Percentiles rank a stretch among this genome's conserved stretches.
Conservation (phyloP, 2,329 filamentous ascomycete genomes). For the Scedosporium aurantiacum region DNA sequence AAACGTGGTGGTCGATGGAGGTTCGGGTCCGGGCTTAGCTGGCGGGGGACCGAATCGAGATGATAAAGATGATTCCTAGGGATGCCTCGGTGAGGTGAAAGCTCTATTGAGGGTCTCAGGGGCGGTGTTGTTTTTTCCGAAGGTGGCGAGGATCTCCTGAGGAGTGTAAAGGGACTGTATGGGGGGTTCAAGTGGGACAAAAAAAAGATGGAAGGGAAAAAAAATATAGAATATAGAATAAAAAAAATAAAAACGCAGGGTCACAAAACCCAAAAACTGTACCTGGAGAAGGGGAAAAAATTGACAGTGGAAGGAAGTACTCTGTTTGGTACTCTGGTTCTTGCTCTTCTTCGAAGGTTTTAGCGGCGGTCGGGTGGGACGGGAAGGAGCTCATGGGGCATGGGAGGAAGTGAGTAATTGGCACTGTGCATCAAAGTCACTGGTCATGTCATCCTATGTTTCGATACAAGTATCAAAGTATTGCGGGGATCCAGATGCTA, state of each 20-base stretch:
- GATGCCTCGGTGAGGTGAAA: neutral
- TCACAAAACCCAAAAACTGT: neutral
- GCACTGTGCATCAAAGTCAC: neutral
- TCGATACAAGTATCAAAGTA: neutral
- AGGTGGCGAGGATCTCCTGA: slow-evolving; percentile 1
- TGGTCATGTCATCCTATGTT: neutral
- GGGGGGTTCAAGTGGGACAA: neutral
- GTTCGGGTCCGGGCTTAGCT: neutral
- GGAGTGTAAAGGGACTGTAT: neutral
- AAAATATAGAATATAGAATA: neutral
- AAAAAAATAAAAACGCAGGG: neutral
- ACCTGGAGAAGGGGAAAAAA: neutral
- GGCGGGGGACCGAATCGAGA: neutral
- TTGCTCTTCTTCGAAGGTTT: neutral
- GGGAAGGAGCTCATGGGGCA: neutral
- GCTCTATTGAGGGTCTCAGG: neutral
- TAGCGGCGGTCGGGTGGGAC: slow-evolving; percentile 1
- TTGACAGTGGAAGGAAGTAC: neutral
- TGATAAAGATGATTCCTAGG: slow-evolving; percentile 3
- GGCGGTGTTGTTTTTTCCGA: neutral
- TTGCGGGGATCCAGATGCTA: neutral
- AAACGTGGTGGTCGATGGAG: neutral
- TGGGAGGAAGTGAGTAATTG: neutral
- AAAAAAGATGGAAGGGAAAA: neutral
- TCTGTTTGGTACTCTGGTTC: neutral